phyloP scores from a whole-genome alignment of 2,329 filamentous ascomycete species.

The Talaromyces amestolkiae region DNA sequence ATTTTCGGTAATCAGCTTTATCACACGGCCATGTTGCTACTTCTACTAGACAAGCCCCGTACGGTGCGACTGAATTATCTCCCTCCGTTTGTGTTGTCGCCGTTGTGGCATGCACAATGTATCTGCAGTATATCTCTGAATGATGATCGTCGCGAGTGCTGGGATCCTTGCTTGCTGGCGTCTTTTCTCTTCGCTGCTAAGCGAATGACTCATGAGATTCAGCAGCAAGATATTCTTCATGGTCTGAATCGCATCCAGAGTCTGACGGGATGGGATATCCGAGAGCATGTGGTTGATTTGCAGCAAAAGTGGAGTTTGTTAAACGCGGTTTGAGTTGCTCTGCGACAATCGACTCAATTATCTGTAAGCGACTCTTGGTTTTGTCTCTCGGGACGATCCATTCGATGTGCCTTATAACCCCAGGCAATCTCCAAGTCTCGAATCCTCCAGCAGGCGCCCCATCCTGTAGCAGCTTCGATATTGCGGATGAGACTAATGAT shows the following conservation, averaged over 20 bases:
- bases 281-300: constrained; percentile 22
- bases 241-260: constrained; percentile 39
- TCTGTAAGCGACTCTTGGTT: background rate
- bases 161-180: constrained; percentile 51
- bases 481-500: constrained; percentile 44
- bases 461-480: constrained; percentile 54
- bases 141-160: constrained; percentile 47
- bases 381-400: background rate
- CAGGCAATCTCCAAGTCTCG: constrained; percentile 48
- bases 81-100: constrained; percentile 33
- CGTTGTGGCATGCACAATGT: constrained; percentile 50
- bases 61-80: constrained; percentile 37
- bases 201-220: constrained; percentile 50
- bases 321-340: background rate
- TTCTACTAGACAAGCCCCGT: constrained; percentile 53
- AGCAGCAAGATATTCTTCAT: constrained; percentile 45
- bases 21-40: constrained; percentile 54
- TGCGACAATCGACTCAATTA: background rate
- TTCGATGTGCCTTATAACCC: constrained; percentile 26
- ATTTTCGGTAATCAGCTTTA: constrained; percentile 54
- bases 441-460: constrained; percentile 56
- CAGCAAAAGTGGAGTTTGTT: constrained; percentile 24
- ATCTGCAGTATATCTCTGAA: constrained; percentile 52
- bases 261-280: constrained; percentile 46
- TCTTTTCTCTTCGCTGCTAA: constrained; percentile 48